These are phyloP conservation scores for Naganishia randhawae DNA, from an alignment of 768 basidiomycete species.

Conservation along the genomic window DNA sequence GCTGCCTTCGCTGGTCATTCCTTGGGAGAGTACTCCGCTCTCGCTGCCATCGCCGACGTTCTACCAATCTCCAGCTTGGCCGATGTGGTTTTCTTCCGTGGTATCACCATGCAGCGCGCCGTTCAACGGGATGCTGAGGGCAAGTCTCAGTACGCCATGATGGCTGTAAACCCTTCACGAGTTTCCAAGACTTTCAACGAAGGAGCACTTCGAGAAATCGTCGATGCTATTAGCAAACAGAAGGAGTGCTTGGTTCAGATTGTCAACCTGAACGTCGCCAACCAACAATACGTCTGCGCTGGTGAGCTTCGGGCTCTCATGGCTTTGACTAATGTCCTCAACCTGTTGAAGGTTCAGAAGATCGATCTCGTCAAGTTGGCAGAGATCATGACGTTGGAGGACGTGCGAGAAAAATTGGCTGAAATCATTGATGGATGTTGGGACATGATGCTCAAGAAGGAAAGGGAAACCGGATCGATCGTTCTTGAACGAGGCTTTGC, in stretches of 20 bases:
- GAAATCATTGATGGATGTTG: conserved; percentile 84
- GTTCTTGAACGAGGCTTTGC: conserved; percentile 95
- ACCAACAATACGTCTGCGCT: conserved; percentile 99
- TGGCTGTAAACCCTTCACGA: conserved; percentile 95
- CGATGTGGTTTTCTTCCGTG: conserved; percentile 98
- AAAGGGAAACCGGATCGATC: conserved; percentile 79
- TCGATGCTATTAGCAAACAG: conserved; percentile 75
- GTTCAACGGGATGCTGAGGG: conserved; percentile 92
- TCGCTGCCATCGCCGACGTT: conserved; percentile 95
- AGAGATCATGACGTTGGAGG: conserved; percentile 79
- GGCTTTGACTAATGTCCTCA: conserved; percentile 90
- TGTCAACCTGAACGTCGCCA: conserved; percentile 81
- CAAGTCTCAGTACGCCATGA: conserved; percentile 97
- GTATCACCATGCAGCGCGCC: conserved; percentile 99
- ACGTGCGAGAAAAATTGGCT: conserved; percentile 90
- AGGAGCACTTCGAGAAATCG: conserved; percentile 91
- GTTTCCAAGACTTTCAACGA: conserved; percentile 93
- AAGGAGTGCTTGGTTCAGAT: conserved; percentile 88
- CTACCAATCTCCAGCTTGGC: conserved; percentile 90
- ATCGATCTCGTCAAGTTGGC: conserved; percentile 80
- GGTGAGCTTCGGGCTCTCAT: conserved; percentile 91
- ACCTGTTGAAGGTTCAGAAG: conserved; percentile 94
- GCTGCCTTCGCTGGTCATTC: conserved; percentile 98
- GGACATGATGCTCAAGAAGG: conserved; percentile 69
- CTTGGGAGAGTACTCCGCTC: conserved; percentile 94